Evolutionary conservation across 192 early-diverging fungal species (phyloP).

Genomic region (Funneliformis geosporum): DNA sequence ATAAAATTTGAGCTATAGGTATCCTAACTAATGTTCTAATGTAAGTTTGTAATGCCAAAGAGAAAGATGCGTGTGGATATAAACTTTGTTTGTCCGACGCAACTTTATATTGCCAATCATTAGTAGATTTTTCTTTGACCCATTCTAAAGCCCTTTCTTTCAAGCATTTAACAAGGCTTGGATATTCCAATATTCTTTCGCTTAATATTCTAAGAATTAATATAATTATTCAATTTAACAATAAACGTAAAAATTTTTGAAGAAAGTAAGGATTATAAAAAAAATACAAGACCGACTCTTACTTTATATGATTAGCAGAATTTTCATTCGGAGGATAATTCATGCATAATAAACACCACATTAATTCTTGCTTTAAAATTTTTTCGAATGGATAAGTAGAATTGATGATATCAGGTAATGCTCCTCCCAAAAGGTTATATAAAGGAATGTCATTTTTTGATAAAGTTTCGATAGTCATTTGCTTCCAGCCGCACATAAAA

Average conservation of each 20-base stretch:
- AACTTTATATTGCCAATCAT: constrained; percentile 27
- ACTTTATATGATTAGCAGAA: constrained; percentile 30
- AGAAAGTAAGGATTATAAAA: background rate
- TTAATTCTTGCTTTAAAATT: constrained; percentile 27
- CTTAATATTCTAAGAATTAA: background rate
- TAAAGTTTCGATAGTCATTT: constrained; percentile 30
- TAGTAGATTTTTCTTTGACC: constrained; percentile 12
- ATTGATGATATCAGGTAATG: constrained; percentile 9
- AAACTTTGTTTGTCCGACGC: constrained; percentile 19
- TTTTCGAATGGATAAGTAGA: constrained; percentile 26
- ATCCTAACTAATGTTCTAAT: constrained; percentile 24
- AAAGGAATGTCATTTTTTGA: background rate
- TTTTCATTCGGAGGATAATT: constrained; percentile 14
- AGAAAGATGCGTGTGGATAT: constrained; percentile 27
- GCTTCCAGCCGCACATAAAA: constrained; percentile 32
- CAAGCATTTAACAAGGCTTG: background rate
- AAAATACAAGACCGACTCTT: background rate
- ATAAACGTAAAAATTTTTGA: no score
- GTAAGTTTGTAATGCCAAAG: constrained; percentile 4
- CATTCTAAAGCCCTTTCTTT: constrained; percentile 2
- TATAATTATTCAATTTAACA: no score
- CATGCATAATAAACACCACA: constrained; percentile 31
- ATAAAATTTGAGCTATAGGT: constrained; percentile 26
- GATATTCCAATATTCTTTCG: background rate
- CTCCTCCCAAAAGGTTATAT: constrained; percentile 4